Evolutionary conservation across 305 asterid species (phyloP).

Genomic region (Caryopteris hybrid): DNA sequence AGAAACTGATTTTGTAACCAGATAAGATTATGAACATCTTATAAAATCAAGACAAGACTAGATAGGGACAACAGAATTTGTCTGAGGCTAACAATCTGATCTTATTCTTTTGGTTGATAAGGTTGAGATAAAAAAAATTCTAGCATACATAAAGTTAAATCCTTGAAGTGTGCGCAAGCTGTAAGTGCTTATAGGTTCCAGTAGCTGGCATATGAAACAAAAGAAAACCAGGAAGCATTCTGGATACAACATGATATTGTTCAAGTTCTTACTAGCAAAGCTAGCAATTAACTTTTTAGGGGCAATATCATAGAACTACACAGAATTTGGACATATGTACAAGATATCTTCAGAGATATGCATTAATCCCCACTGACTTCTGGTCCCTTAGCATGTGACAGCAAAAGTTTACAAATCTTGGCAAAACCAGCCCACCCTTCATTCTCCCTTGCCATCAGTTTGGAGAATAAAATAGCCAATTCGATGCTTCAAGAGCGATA

Average conservation of each 20-base stretch:
- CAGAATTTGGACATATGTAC: too few species aligned
- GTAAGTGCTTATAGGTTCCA: neutral
- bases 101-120: too few species aligned
- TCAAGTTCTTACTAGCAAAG: neutral
- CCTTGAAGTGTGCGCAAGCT: neutral
- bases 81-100: neutral
- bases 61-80: neutral
- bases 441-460: neutral
- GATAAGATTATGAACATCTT: neutral
- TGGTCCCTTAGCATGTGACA: neutral
- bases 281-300: neutral
- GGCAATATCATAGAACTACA: too few species aligned
- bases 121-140: too few species aligned
- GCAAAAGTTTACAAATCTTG: neutral
- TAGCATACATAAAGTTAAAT: neutral
- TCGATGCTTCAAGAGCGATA: neutral
- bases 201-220: neutral
- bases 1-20: neutral
- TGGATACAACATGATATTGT: neutral
- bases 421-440: neutral
- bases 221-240: neutral
- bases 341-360: neutral
- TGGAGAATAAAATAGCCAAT: neutral
- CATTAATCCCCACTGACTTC: neutral
- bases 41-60: neutral